phyloP scores from a whole-genome alignment of 1,139 yeast genomes.

The Suhomyces panamericanus region DNA sequence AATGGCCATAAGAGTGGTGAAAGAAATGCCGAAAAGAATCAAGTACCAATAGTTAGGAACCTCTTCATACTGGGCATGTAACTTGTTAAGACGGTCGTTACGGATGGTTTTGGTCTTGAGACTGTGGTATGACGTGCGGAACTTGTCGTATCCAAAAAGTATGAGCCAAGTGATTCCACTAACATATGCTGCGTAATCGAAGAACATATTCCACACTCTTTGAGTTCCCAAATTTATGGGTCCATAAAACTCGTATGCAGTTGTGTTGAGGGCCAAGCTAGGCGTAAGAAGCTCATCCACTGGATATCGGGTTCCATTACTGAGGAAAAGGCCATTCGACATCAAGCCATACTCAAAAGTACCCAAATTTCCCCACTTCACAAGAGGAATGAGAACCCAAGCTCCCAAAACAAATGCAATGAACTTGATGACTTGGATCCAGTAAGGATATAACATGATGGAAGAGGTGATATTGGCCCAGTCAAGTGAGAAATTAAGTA shows the following conservation, averaged over 20 bases:
- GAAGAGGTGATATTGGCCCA: slow-evolving; percentile 24
- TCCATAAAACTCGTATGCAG: slow-evolving; percentile 20
- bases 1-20: slow-evolving; percentile 34
- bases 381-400: slow-evolving; percentile 22
- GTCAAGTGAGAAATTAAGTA: slow-evolving; percentile 22
- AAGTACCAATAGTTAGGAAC: slow-evolving; percentile 48
- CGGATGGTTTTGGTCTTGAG: slow-evolving; percentile 15
- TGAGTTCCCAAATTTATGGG: slow-evolving; percentile 40
- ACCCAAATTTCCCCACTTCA: slow-evolving; percentile 19
- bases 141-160: slow-evolving; percentile 38
- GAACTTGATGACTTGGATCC: slow-evolving; percentile 25
- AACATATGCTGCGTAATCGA: slow-evolving; percentile 52
- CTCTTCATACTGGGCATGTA: slow-evolving; percentile 37
- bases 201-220: slow-evolving; percentile 51
- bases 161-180: slow-evolving; percentile 50
- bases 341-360: slow-evolving; percentile 17
- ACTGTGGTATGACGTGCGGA: slow-evolving; percentile 14
- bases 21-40: slow-evolving; percentile 34
- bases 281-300: slow-evolving; percentile 17
- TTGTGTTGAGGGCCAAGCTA: slow-evolving; percentile 17
- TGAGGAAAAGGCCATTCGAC: slow-evolving; percentile 20
- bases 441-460: slow-evolving; percentile 23
- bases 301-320: slow-evolving; percentile 19
- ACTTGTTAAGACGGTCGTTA: slow-evolving; percentile 42
- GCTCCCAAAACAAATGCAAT: slow-evolving; percentile 22